phyloP scores from a whole-genome alignment of 495 filamentous ascomycete species.

The Haplographium delicatum region DNA sequence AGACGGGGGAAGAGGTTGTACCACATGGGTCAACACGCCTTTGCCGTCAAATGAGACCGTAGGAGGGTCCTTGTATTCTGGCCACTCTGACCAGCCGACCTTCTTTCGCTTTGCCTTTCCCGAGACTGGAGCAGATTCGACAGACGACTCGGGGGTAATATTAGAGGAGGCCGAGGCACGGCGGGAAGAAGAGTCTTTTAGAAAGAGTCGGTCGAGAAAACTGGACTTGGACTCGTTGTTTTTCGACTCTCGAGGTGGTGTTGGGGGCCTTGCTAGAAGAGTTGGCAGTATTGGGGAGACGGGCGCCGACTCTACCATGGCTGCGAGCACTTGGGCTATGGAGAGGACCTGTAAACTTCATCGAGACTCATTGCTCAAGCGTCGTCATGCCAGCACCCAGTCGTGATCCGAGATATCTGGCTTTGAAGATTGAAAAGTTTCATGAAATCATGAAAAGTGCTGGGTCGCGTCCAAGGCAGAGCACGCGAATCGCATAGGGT shows the following conservation, averaged over 20 bases:
- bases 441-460: too few species aligned
- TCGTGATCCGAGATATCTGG: too few species aligned
- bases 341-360: slow-evolving; percentile 11
- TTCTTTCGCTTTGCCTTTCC: slow-evolving; percentile 54
- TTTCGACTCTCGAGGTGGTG: slow-evolving; percentile 44
- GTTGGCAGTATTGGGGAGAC: slow-evolving; percentile 37
- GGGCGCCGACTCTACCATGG: slow-evolving; percentile 41
- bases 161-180: slow-evolving; percentile 14
- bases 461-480: too few species aligned
- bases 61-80: slow-evolving; percentile 62
- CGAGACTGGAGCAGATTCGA: slow-evolving; percentile 32
- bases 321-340: slow-evolving; percentile 27
- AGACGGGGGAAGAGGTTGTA: slow-evolving; percentile 49
- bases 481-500: too few species aligned
- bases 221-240: neutral
- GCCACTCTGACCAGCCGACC: slow-evolving; percentile 70
- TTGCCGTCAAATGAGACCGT: slow-evolving; percentile 29
- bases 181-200: slow-evolving; percentile 3
- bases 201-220: slow-evolving; percentile 6
- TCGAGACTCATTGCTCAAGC: slow-evolving; percentile 15
- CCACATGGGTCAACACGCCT: slow-evolving; percentile 32
- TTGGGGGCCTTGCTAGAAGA: slow-evolving; percentile 47
- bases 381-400: too few species aligned
- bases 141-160: slow-evolving; percentile 42
- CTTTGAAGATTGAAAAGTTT: too few species aligned